These are phyloP conservation scores for Alternaria sp. DNA, from an alignment of 2,329 filamentous ascomycete genomes.

Conservation along the genomic window DNA sequence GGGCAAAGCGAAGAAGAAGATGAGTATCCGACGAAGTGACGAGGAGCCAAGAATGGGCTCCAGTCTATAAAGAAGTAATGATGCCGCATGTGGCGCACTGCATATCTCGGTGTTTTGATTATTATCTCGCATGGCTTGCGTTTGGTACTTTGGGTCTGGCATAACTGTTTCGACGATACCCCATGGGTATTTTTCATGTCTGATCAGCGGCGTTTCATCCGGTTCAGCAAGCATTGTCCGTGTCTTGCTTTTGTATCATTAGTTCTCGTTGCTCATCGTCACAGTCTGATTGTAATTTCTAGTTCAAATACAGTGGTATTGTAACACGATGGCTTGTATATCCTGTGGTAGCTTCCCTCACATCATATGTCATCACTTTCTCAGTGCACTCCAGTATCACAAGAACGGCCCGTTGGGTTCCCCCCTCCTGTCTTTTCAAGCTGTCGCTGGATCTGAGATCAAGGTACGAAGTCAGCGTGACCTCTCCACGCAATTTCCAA, in stretches of 20 bases:
- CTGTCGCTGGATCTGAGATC: neutral
- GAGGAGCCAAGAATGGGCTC: constrained; percentile 37
- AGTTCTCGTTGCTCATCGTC: neutral
- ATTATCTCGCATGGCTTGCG: constrained; percentile 4
- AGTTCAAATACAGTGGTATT: constrained; percentile 1
- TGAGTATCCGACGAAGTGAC: constrained; percentile 20
- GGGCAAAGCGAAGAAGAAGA: constrained; percentile 42
- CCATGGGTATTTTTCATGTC: constrained; percentile 2
- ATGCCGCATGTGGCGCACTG: neutral
- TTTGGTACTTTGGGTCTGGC: constrained; percentile 3
- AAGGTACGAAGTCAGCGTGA: neutral
- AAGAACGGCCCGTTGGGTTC: neutral
- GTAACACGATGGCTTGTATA: neutral
- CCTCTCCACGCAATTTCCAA: fast-evolving
- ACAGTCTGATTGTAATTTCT: neutral
- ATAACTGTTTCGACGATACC: constrained; percentile 10
- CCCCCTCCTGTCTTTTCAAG: neutral
- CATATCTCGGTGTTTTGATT: constrained; percentile 12
- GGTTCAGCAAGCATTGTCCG: neutral
- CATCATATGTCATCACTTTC: neutral
- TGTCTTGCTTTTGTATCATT: constrained; percentile 1
- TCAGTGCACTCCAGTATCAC: neutral
- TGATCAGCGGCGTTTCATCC: neutral
- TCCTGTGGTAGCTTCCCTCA: neutral
- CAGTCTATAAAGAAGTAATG: constrained; percentile 22